Percentiles rank a stretch among this genome's conserved stretches.
Evolutionary conservation across 441 rosid species (phyloP).

Genomic region (Bocquillonia castaneifolia): DNA sequence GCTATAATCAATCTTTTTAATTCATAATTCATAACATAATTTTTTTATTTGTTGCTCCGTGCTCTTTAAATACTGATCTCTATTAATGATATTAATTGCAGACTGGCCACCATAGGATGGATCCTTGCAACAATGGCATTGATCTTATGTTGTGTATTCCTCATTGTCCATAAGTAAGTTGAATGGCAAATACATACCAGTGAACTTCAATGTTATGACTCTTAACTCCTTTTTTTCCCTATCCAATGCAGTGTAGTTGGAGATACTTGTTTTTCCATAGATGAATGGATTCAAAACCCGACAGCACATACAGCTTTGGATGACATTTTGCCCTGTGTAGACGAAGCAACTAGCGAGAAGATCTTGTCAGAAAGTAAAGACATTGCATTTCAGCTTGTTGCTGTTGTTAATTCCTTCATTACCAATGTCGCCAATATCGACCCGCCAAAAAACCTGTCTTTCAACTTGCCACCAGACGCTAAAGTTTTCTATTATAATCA

Average conservation of each 20-base stretch:
- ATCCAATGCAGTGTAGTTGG: constrained; percentile 46
- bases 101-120: constrained; percentile 75
- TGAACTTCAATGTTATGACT: neutral
- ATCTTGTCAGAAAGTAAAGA: constrained; percentile 44
- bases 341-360: constrained; percentile 68
- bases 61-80: neutral
- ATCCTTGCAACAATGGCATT: constrained; percentile 65
- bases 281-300: constrained; percentile 76
- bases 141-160: constrained; percentile 62
- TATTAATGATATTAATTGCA: constrained; percentile 28
- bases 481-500: constrained; percentile 59
- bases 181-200: neutral
- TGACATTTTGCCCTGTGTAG: constrained; percentile 77
- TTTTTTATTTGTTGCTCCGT: neutral
- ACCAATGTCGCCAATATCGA: constrained; percentile 35
- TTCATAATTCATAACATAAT: neutral
- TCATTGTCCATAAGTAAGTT: constrained; percentile 67
- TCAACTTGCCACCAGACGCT: constrained; percentile 36
- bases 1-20: neutral
- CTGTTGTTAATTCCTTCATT: constrained; percentile 44
- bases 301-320: constrained; percentile 74
- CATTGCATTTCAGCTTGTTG: constrained; percentile 49
- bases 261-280: constrained; percentile 84
- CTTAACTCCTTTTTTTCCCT: neutral
- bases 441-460: constrained; percentile 18